phyloP scores from a whole-genome alignment of 1,284 basidiomycete species.

The Wolfiporia cocos region DNA sequence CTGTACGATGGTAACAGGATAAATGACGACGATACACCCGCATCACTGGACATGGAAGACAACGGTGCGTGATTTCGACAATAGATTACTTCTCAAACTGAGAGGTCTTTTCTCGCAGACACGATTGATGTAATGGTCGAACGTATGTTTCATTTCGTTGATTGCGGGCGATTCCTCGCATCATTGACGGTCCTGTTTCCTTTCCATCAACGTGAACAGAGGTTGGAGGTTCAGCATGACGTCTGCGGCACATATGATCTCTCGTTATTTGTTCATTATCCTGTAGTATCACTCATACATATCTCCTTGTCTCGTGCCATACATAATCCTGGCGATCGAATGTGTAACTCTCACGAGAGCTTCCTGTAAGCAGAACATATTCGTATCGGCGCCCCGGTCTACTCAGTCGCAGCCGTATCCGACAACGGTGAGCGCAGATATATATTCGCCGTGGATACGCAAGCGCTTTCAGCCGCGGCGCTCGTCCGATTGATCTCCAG shows the following conservation, averaged over 20 bases:
- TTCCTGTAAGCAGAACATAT: no score
- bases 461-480: no score
- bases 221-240: constrained; percentile 29
- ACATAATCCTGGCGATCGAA: no score
- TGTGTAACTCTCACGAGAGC: no score
- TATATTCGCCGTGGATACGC: no score
- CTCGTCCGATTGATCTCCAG: no score
- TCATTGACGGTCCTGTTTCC: neutral
- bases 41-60: constrained; percentile 83
- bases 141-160: constrained; percentile 50
- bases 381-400: no score
- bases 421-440: no score
- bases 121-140: constrained; percentile 92
- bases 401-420: no score
- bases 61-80: constrained; percentile 44
- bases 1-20: constrained; percentile 84
- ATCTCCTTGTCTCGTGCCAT: neutral
- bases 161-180: no score
- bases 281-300: constrained; percentile 3
- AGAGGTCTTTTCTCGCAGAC: constrained; percentile 35
- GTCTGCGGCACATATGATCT: constrained; percentile 3
- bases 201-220: constrained; percentile 17
- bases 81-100: constrained; percentile 1
- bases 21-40: constrained; percentile 79
- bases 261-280: constrained; percentile 6